Percentiles rank a stretch among this genome's conserved stretches.
phyloP scores from a whole-genome alignment of 2,329 filamentous ascomycete genomes.

The Aspergillus felis region DNA sequence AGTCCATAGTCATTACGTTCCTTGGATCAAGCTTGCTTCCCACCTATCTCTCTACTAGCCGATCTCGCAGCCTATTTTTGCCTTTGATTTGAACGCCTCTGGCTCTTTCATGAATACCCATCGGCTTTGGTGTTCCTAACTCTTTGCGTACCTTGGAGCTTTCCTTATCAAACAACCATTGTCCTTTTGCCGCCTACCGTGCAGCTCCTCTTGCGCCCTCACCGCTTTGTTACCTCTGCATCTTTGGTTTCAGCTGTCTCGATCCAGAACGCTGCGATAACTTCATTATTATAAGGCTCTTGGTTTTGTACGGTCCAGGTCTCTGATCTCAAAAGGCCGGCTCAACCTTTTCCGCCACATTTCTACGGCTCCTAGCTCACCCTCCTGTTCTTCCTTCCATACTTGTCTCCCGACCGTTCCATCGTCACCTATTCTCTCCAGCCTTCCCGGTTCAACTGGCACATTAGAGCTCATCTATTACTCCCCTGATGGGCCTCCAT shows the following conservation, averaged over 20 bases:
- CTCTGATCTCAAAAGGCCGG: constrained; percentile 1
- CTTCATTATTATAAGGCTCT: neutral
- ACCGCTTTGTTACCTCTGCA: constrained; percentile 14
- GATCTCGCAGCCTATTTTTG: constrained; percentile 18
- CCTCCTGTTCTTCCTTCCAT: neutral
- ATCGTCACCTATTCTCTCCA: constrained; percentile 9
- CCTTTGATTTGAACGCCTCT: constrained; percentile 3
- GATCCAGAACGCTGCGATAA: neutral
- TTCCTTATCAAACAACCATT: neutral
- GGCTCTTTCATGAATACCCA: constrained; percentile 12
- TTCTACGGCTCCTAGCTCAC: constrained; percentile 16
- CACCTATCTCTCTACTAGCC: constrained; percentile 21
- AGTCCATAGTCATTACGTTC: constrained; percentile 13
- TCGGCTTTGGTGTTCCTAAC: neutral
- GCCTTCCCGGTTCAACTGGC: constrained; percentile 6
- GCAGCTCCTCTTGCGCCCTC: constrained; percentile 13
- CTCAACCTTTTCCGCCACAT: constrained; percentile 6
- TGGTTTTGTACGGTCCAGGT: neutral
- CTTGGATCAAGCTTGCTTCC: constrained; percentile 24
- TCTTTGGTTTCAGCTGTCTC: neutral
- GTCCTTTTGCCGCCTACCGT: constrained; percentile 7
- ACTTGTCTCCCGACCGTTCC: constrained; percentile 13
- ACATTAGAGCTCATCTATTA: constrained; percentile 8
- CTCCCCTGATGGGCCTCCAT: constrained; percentile 34
- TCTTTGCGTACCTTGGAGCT: neutral